phyloP scores from a whole-genome alignment of 2,329 filamentous ascomycete species.

The Penicillium concentricum region DNA sequence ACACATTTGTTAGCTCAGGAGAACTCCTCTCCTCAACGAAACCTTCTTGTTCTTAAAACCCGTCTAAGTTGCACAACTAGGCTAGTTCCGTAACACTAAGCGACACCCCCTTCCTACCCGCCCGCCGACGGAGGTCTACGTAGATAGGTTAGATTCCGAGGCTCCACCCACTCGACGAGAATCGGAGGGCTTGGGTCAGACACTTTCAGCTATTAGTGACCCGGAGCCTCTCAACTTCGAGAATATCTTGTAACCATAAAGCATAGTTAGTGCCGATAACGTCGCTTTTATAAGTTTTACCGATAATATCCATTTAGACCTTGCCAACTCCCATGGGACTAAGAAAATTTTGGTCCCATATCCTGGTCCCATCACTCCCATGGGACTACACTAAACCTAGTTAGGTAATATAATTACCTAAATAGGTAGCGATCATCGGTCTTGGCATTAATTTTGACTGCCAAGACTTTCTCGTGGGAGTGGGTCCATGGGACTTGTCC shows the following conservation, averaged over 20 bases:
- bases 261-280: not conserved
- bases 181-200: not conserved
- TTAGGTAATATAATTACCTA: too few species aligned
- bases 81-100: too few species aligned
- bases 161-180: not conserved
- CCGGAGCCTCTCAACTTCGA: not conserved
- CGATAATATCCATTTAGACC: not conserved
- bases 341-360: too few species aligned
- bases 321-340: too few species aligned
- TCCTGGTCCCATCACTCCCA: too few species aligned
- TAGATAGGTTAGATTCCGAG: constrained; percentile 1
- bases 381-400: too few species aligned
- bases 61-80: too few species aligned
- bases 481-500: not conserved
- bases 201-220: not conserved
- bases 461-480: not conserved
- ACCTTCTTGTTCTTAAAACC: too few species aligned
- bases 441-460: not conserved
- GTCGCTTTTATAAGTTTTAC: not conserved
- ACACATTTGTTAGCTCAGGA: too few species aligned
- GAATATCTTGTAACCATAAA: not conserved
- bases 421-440: not conserved
- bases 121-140: constrained; percentile 6
- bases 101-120: constrained; percentile 10
- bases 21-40: too few species aligned